Evolutionary conservation across 2,329 filamentous ascomycete species (phyloP).

Genomic region (Apiospora marii): DNA sequence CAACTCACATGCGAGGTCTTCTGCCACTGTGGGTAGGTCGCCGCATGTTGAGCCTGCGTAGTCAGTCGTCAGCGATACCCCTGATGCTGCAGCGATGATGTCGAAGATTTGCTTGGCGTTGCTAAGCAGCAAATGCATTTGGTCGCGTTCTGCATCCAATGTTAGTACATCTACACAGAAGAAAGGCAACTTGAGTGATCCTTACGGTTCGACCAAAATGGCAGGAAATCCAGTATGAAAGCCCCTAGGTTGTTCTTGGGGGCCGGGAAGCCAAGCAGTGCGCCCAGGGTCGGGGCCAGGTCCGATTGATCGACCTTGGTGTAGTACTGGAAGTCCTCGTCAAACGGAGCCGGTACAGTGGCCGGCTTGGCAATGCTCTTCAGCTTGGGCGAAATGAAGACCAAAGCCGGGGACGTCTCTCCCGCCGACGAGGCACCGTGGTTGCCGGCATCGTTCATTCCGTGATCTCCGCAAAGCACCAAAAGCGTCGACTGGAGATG

Average conservation of each 20-base stretch:
- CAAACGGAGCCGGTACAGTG: slow-evolving; percentile 63
- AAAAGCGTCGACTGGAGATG: slow-evolving; percentile 83
- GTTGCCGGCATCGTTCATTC: slow-evolving; percentile 99
- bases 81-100: slow-evolving; percentile 79
- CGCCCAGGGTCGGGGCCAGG: slow-evolving; percentile 87
- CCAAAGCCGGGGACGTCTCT: slow-evolving; percentile 90
- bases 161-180: neutral
- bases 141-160: slow-evolving; percentile 24
- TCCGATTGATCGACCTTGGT: slow-evolving; percentile 90
- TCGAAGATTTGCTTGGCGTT: slow-evolving; percentile 84
- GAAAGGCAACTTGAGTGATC: slow-evolving; percentile 31
- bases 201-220: slow-evolving; percentile 75
- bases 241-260: slow-evolving; percentile 91
- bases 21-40: slow-evolving; percentile 55
- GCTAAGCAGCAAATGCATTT: slow-evolving; percentile 63
- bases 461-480: slow-evolving; percentile 91
- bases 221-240: slow-evolving; percentile 80
- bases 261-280: slow-evolving; percentile 84
- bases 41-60: slow-evolving; percentile 35
- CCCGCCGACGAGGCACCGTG: slow-evolving; percentile 93
- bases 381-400: slow-evolving; percentile 90
- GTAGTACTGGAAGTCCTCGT: slow-evolving; percentile 84
- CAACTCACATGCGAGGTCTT: slow-evolving; percentile 76
- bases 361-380: slow-evolving; percentile 57
- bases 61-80: slow-evolving; percentile 52